phyloP scores from a whole-genome alignment of 1,139 yeast species.

The Taphrina sp. region DNA sequence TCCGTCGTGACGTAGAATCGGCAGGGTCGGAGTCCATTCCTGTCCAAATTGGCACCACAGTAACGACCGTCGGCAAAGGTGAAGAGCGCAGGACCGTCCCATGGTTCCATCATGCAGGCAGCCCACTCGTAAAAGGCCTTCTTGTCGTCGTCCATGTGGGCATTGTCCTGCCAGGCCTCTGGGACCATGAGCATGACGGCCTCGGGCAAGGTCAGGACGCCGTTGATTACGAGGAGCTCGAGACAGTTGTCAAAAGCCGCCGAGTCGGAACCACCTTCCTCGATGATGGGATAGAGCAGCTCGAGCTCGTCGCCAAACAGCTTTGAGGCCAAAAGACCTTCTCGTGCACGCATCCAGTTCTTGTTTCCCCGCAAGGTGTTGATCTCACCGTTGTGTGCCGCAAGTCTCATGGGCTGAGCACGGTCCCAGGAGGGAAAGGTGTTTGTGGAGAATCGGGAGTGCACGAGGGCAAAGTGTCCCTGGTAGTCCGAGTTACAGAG shows the following conservation, averaged over 20 bases:
- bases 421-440: constrained; percentile 99
- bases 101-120: constrained; percentile 97
- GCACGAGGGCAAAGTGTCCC: constrained; percentile 94
- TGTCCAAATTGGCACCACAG: constrained; percentile 96
- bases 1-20: constrained; percentile 94
- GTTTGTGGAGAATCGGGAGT: constrained; percentile 95
- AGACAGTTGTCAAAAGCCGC: constrained; percentile 96
- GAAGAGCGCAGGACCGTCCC: constrained; percentile 99
- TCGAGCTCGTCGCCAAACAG: constrained; percentile 90
- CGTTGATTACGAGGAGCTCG: constrained; percentile 86
- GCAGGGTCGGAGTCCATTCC: constrained; percentile 97
- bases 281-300: constrained; percentile 87
- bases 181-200: constrained; percentile 97
- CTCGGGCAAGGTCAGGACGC: constrained; percentile 88
- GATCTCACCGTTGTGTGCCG: constrained; percentile 98
- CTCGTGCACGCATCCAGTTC: constrained; percentile 99
- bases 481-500: constrained; percentile 87
- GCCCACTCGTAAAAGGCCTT: constrained; percentile 99
- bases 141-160: constrained; percentile 78
- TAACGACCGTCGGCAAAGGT: constrained; percentile 96
- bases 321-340: constrained; percentile 88
- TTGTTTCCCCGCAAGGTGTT: constrained; percentile 96
- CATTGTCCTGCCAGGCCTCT: constrained; percentile 95
- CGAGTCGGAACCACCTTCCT: constrained; percentile 99
- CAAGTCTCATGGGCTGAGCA: constrained; percentile 96